Evolutionary conservation across 2,329 filamentous ascomycete species (phyloP), one percentile per base, ranked within the genome.

Genomic region (Aspergillus persii): DNA sequence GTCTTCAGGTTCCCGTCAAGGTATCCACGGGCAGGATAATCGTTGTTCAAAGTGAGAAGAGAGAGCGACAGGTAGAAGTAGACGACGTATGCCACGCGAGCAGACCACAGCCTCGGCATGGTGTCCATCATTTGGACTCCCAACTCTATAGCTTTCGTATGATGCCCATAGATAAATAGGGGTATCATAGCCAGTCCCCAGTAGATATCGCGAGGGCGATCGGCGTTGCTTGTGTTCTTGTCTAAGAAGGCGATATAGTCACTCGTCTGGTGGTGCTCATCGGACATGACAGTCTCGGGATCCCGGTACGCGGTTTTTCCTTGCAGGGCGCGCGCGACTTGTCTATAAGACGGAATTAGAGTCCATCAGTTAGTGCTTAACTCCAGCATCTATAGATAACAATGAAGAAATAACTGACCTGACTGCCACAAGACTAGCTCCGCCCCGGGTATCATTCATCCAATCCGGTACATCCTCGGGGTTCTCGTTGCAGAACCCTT

Each of bases 381-480:
- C 9, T 31, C n/a, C 12, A 5, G 23, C 18, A 23, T 23, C 18
- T 23, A 23, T 23, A 23, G 18, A 23, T 23, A 23, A 23, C 18
- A 23, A 23, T 23, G 18, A 23, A 23, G 18, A 54, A 54, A 26
- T 53, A 18, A 48, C 72, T 64, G 69, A 75, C 64, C 82, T 75
- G 11, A 82, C 78, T 49, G 80, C 77, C 51, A 82, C 75, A n/a
- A 88, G 69, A 50, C 85, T 78, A 1, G 82, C 79, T 8, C 86
- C 86, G 36, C 86, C 86, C 55, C 86, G 80, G 8, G 85, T 75
- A 66, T 87, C 85, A 46, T 76, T 73, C 12, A 75, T 70, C 85
- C 84, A 88, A 18, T 83, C 79, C 7, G 79, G 79, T 62, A 85
- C 81, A 57, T 87, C 85, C 49, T 86, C 79, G 1, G 83, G 79